Evolutionary conservation across 2,329 filamentous ascomycete species (phyloP).

Genomic region (Karstenula rhodostoma): DNA sequence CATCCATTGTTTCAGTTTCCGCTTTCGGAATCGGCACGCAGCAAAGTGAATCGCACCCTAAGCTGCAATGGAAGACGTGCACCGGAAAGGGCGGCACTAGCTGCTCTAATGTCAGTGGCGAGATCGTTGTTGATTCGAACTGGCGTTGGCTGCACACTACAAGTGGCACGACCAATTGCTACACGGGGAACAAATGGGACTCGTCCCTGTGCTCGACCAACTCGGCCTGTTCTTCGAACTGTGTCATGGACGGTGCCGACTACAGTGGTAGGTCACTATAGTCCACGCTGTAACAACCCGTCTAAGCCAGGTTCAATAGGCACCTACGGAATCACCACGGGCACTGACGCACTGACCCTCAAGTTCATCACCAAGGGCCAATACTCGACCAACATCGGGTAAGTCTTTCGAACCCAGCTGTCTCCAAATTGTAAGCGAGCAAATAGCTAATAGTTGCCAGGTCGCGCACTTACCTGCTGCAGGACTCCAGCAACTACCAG

Average conservation of each 20-base stretch:
- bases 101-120: slow-evolving; percentile 24
- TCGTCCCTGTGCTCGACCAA: slow-evolving; percentile 43
- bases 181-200: slow-evolving; percentile 47
- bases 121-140: slow-evolving; percentile 51
- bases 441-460: too few species aligned
- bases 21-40: slow-evolving; percentile 49
- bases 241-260: slow-evolving; percentile 51
- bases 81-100: slow-evolving; percentile 43
- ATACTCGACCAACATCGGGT: slow-evolving; percentile 52
- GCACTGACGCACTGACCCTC: slow-evolving; percentile 60
- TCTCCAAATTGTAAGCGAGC: too few species aligned
- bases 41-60: slow-evolving; percentile 50
- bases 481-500: slow-evolving; percentile 40
- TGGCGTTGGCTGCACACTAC: slow-evolving; percentile 56
- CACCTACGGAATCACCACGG: slow-evolving; percentile 59
- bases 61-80: slow-evolving; percentile 48
- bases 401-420: too few species aligned
- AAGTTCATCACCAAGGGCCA: slow-evolving; percentile 63
- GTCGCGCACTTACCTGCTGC: slow-evolving; percentile 48
- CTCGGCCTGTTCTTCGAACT: slow-evolving; percentile 41
- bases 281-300: neutral
- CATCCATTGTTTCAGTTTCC: slow-evolving; percentile 33
- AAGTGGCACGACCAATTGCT: slow-evolving; percentile 42
- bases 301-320: neutral
- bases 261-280: slow-evolving; percentile 34